Evolutionary conservation across 2,329 filamentous ascomycete genomes (phyloP).

Genomic region (Aspergillus aculeatinus): DNA sequence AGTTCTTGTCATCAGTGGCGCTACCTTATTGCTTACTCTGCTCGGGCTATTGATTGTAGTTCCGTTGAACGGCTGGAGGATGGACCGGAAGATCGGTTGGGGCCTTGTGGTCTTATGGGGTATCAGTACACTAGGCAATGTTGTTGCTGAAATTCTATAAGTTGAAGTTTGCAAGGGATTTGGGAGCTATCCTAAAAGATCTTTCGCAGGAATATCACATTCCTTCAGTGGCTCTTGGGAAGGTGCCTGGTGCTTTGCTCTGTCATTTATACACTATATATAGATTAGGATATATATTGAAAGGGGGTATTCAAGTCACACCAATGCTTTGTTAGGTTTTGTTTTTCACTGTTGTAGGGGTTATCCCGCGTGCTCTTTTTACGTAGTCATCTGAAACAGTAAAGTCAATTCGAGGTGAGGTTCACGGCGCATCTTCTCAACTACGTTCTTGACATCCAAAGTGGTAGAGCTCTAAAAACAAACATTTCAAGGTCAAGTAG

Average conservation of each 20-base stretch:
- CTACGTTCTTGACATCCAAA: background rate
- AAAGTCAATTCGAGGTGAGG: background rate
- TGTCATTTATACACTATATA: background rate
- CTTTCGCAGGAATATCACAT: no score
- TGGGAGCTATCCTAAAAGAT: no score
- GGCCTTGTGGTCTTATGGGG: constrained; percentile 77
- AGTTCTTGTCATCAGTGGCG: constrained; percentile 79
- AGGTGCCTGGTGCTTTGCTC: background rate
- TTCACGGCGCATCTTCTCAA: background rate
- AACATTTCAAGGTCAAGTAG: background rate
- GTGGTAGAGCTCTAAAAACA: background rate
- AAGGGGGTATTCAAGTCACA: background rate
- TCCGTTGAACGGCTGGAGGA: constrained; percentile 80
- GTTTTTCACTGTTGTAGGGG: background rate
- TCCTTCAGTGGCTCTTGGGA: no score
- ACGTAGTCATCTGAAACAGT: background rate
- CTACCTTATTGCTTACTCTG: constrained; percentile 79
- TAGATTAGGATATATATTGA: background rate
- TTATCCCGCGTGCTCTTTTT: background rate
- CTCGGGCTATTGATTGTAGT: constrained; percentile 75
- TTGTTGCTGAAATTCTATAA: constrained; percentile 67
- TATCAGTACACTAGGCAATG: constrained; percentile 75
- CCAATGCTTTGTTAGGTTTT: background rate
- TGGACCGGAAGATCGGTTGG: constrained; percentile 80
- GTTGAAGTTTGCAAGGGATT: constrained; percentile 21